phyloP scores from a whole-genome alignment of 257 asterid species.

The Solanum ossicruentum region DNA sequence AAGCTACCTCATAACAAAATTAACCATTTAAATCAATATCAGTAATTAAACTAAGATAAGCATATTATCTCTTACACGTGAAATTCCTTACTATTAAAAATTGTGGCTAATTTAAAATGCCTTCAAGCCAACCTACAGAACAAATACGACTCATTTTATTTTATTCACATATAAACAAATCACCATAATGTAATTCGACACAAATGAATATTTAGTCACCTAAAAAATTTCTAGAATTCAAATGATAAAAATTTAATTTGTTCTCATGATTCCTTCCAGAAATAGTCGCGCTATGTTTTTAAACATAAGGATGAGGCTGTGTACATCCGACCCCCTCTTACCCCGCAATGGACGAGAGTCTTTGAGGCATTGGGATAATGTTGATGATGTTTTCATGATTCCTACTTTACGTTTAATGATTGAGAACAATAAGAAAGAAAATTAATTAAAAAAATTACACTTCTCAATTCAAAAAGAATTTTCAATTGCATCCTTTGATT shows the following conservation, averaged over 20 bases:
- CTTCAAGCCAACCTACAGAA: background rate
- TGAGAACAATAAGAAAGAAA: background rate
- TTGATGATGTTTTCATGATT: no score
- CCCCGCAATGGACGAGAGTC: no score
- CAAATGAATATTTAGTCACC: background rate
- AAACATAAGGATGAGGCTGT: no score
- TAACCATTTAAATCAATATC: background rate
- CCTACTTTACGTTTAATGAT: background rate
- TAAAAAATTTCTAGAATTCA: background rate
- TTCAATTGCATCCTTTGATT: background rate
- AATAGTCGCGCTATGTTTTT: no score
- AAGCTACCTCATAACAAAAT: background rate
- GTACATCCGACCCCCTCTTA: no score
- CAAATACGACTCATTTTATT: background rate
- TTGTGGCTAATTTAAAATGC: background rate
- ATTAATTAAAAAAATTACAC: background rate
- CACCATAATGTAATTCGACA: no score
- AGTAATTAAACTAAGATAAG: background rate
- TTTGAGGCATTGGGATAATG: no score
- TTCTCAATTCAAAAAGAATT: background rate
- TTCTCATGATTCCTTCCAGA: no score
- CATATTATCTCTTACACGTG: background rate
- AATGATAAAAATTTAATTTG: background rate
- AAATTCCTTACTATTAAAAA: background rate
- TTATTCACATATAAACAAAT: background rate